These are phyloP conservation scores for Mycena crocata DNA, from an alignment of 768 basidiomycete genomes.

Conservation along the genomic window DNA sequence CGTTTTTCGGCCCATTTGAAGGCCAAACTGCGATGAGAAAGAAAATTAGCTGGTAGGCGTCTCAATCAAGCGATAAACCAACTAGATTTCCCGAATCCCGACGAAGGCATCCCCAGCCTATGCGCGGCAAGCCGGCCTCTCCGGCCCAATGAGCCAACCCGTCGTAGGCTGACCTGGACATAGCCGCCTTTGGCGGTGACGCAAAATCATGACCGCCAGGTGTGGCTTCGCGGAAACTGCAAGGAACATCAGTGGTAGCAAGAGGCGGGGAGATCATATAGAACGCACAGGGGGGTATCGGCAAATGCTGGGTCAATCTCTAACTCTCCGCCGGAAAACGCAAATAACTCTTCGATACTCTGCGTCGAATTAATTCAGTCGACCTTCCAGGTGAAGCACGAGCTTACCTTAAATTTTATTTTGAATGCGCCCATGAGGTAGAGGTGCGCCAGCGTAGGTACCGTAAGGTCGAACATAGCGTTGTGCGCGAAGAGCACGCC, in stretches of 20 bases:
- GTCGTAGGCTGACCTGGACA: neutral
- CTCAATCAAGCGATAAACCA: neutral
- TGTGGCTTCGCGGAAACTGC: neutral
- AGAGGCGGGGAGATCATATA: too few relatives aligned
- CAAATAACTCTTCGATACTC: neutral
- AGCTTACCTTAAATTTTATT: neutral
- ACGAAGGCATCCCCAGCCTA: neutral
- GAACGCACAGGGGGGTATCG: neutral
- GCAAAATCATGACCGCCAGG: constrained; percentile 1
- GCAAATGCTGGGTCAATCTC: neutral
- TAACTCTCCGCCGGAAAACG: neutral
- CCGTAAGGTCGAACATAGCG: neutral
- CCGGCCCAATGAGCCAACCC: neutral
- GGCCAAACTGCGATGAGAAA: neutral
- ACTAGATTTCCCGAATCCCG: neutral
- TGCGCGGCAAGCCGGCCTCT: neutral
- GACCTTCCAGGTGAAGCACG: neutral
- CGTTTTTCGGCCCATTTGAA: neutral
- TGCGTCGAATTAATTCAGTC: neutral
- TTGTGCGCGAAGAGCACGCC: neutral
- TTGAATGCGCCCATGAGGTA: neutral
- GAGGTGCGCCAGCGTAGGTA: neutral
- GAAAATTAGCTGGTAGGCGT: too few relatives aligned
- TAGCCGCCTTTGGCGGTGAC: neutral
- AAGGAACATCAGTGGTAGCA: neutral